These are phyloP conservation scores for Fusarium udum DNA, from an alignment of 2,329 filamentous ascomycete species.

Conservation along the genomic window DNA sequence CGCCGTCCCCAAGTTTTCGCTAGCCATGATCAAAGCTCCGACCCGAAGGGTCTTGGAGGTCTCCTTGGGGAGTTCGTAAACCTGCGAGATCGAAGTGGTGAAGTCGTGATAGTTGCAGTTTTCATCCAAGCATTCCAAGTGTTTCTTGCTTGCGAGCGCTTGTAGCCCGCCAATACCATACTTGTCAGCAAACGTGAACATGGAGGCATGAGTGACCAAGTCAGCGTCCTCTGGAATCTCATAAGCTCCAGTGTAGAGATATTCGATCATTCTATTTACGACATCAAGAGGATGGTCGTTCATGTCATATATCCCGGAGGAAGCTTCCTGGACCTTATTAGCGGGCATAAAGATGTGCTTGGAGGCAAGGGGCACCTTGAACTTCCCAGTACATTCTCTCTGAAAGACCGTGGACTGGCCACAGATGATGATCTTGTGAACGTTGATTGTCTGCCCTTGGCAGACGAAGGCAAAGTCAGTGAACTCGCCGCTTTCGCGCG, in stretches of 20 bases:
- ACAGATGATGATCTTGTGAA: background rate
- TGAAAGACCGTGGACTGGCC: background rate
- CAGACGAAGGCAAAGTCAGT: slow-evolving; percentile 3
- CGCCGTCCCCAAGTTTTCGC: fast-evolving
- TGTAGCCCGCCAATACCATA: background rate
- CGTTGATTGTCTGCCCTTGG: background rate
- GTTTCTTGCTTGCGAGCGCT: fast-evolving
- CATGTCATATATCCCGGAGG: background rate
- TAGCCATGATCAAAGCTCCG: fast-evolving
- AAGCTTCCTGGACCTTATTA: background rate
- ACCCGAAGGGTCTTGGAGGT: background rate
- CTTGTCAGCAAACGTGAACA: background rate
- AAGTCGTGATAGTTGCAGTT: background rate
- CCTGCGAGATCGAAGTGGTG: background rate
- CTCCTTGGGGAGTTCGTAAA: background rate
- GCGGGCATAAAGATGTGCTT: fast-evolving
- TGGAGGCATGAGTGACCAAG: background rate
- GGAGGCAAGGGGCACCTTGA: background rate
- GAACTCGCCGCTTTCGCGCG: background rate
- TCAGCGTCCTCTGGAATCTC: fast-evolving
- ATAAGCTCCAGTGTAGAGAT: background rate
- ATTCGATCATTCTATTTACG: background rate
- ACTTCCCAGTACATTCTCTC: background rate
- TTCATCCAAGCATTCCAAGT: background rate
- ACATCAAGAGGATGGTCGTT: background rate